Base-by-base conservation (phyloP, 1,139 yeast species). In the Debaryomyces nepalensis region DNA sequence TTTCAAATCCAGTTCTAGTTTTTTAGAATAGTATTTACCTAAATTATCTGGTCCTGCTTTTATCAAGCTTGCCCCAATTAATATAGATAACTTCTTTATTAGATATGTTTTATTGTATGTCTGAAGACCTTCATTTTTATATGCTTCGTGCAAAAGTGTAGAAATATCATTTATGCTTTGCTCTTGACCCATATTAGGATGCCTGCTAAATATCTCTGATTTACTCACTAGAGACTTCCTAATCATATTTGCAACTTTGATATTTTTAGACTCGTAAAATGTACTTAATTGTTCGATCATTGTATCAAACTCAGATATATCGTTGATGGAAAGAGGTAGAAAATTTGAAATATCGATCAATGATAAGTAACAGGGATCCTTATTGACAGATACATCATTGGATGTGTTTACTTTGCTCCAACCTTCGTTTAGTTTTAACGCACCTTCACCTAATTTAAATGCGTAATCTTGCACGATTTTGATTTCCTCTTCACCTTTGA, bases 221-320 rank as follows among this genome's bases (percentile, higher is more conserved):
- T 21, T n/a, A 10, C 15, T 18, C 1, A 26, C n/a, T 10, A 40
- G n/a, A 5, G 41, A 26, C 11, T 37, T 14, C 10, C 24, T 18
- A 11, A 39, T 33, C 6, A n/a, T 14, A 16, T 31, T 39, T 22
- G 30, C n/a, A 11, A 45, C 21, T 6, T 48, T 45, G 4, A 75
- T 52, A 0, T 54, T 60, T 37, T 67, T 62, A 2, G 55, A 48
- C 4, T 53, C 48, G 49, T 67, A 74, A 48, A 68, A 73, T 2
- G 53, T 62, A 14, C 59, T 54, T 24, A 81, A 56, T 48, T 81
- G 84, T 3, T 62, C 65, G 19, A 81, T 47, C 83, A 81, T 75
- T 16, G 73, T 64, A 41, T 77, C 80, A 26, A 78, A 59, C 48
- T 79, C 83, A 1, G 54, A 53, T 3, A 75, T 44, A 36, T 72